Evolutionary conservation across 2,329 filamentous ascomycete genomes (phyloP).

Genomic region (Phaeosphaeria sp.): DNA sequence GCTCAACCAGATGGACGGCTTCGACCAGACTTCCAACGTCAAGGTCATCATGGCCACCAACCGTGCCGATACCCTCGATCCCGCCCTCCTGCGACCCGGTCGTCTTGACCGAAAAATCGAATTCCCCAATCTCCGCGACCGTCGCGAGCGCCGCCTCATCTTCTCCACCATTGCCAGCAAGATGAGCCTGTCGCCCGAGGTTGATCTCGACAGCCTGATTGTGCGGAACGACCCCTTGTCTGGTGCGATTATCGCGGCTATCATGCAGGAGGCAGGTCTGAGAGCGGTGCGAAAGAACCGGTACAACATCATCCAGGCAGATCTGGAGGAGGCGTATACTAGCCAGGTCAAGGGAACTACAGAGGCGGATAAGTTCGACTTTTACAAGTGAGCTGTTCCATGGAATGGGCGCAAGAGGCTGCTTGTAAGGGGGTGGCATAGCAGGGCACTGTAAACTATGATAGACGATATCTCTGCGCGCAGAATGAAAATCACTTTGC

Average conservation of each 20-base stretch:
- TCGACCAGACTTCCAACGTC: constrained; percentile 98
- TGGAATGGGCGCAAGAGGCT: neutral
- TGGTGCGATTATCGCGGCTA: constrained; percentile 94
- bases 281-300: constrained; percentile 95
- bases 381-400: constrained; percentile 43
- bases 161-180: constrained; percentile 96
- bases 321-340: constrained; percentile 96
- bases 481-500: neutral
- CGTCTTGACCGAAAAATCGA: constrained; percentile 98
- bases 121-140: constrained; percentile 92
- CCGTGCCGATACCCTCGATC: constrained; percentile 94
- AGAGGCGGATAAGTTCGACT: constrained; percentile 81
- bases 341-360: constrained; percentile 89
- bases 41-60: constrained; percentile 99
- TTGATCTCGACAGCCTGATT: constrained; percentile 94
- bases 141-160: constrained; percentile 92
- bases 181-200: constrained; percentile 97
- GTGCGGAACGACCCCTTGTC: constrained; percentile 95
- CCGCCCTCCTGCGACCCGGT: constrained; percentile 89
- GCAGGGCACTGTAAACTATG: constrained; percentile 27
- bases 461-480: constrained; percentile 14
- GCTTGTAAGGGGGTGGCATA: constrained; percentile 14
- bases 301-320: constrained; percentile 98
- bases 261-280: constrained; percentile 98
- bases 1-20: constrained; percentile 99